Evolutionary conservation across 164 flowering plant species (phyloP), one percentile per base, ranked within the genome.

Genomic region (Buxus sempervirens): DNA sequence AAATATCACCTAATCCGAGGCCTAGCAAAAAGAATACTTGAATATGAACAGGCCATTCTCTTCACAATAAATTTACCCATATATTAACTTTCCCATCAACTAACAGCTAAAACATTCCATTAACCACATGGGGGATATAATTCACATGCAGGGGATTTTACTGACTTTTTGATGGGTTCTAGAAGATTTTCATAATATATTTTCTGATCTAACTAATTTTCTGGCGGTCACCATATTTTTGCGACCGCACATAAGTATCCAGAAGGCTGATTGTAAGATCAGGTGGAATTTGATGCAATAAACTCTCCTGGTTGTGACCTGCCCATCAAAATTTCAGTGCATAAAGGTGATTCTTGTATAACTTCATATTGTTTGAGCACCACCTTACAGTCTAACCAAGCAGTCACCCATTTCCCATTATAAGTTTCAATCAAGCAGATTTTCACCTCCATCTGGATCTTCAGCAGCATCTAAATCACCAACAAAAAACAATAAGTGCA

Each of bases 401-500:
- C 45, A 41, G 51, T 10, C 12, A 45, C 51, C 51, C 51, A 16
- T 57, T 27, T 27, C 22, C 62, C 20, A n/a, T 25, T 57, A 60
- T 5, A 45, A 21, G 53, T 32, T 62, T 62, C 9, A 20, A 4
- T 64, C 62, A 58, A 53, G 51, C 26, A 69, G 27, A 54, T 24
- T 54, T 27, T 73, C 64, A 91, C 97, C 98, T 85, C 71, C 91
- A 78, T 93, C 98, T 24, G 83, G 88, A 76, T 86, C 92, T 53
- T 19, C 86, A 45, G 69, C 80, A 55, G 60, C 79, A 75, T 60
- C 96, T 89, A 78, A 74, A 80, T 64, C 59, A 83, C 12, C 41
- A 38, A 62, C 51, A 28, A 26, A 64, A 26, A 38, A 66, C 54
- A 25, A 60, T 18, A 55, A 57, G 14, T 22, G 36, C 55, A 59